phyloP scores from a whole-genome alignment of 441 rosid species.

The Flueggea neowawraea region DNA sequence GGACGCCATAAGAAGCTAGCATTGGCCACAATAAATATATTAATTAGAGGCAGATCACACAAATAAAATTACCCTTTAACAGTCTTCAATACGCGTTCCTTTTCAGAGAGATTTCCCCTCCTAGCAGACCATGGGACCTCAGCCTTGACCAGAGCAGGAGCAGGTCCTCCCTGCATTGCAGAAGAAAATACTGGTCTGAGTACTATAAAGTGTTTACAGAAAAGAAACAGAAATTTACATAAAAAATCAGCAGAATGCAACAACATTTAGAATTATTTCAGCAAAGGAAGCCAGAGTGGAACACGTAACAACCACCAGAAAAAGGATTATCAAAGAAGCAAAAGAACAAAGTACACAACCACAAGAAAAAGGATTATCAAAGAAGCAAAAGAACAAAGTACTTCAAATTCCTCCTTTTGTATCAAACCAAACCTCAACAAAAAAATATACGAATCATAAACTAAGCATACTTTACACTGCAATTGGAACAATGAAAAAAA shows the following conservation, averaged over 20 bases:
- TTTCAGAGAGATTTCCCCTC: slow-evolving; percentile 75
- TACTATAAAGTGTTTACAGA: neutral
- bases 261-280: neutral
- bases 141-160: slow-evolving; percentile 68
- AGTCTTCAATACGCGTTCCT: slow-evolving; percentile 78
- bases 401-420: too few relatives aligned
- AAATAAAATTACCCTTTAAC: slow-evolving; percentile 70
- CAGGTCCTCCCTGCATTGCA: slow-evolving; percentile 58
- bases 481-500: too few relatives aligned
- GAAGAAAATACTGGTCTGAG: slow-evolving; percentile 9
- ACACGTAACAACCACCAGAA: neutral
- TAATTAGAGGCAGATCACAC: neutral
- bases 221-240: neutral
- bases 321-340: neutral
- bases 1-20: neutral
- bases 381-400: neutral
- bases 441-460: too few relatives aligned
- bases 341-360: too few relatives aligned
- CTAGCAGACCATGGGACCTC: slow-evolving; percentile 93
- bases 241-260: neutral
- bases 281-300: neutral
- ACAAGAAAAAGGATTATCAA: neutral
- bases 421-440: too few relatives aligned
- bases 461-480: too few relatives aligned
- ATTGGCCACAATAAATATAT: neutral